Evolutionary conservation across 352 stramenopile species (phyloP).

Genomic region (Pythium dissotocum): DNA sequence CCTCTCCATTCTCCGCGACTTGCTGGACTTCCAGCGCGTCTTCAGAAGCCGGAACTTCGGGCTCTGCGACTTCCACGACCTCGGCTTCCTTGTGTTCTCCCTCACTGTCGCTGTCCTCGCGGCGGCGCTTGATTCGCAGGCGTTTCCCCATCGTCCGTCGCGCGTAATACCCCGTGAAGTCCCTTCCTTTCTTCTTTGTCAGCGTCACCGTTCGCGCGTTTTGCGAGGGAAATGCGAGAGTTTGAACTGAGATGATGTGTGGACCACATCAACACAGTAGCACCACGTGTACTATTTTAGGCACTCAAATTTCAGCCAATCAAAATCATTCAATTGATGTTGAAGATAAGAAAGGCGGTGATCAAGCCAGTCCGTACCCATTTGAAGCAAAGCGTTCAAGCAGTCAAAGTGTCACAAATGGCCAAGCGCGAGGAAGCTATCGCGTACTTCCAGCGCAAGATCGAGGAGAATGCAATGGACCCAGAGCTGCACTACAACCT

Average conservation of each 20-base stretch:
- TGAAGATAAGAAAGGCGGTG: neutral
- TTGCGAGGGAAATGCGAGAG: neutral
- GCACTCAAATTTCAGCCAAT: conserved; percentile 15
- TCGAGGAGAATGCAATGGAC: conserved; percentile 57
- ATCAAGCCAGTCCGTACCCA: neutral
- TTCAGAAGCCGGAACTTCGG: neutral
- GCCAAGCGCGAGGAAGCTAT: conserved; percentile 62
- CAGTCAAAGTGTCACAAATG: neutral
- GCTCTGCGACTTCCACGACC: conserved; percentile 28
- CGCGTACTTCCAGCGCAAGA: conserved; percentile 60
- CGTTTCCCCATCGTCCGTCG: conserved; percentile 13
- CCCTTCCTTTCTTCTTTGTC: neutral
- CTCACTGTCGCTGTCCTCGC: conserved; percentile 35
- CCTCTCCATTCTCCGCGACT: conserved; percentile 13
- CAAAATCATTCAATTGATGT: neutral
- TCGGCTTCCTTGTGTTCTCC: conserved; percentile 31
- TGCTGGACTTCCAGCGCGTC: conserved; percentile 9
- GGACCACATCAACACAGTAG: conserved; percentile 10
- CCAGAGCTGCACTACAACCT: conserved; percentile 56
- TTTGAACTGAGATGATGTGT: conserved; percentile 14
- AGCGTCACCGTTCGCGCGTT: neutral
- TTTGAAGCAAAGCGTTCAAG: too few species aligned
- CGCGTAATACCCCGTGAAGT: neutral
- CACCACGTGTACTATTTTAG: conserved; percentile 2
- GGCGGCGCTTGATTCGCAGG: conserved; percentile 16